Conservation (phyloP, 2,329 filamentous ascomycete species). For the Alternaria conjuncta region DNA sequence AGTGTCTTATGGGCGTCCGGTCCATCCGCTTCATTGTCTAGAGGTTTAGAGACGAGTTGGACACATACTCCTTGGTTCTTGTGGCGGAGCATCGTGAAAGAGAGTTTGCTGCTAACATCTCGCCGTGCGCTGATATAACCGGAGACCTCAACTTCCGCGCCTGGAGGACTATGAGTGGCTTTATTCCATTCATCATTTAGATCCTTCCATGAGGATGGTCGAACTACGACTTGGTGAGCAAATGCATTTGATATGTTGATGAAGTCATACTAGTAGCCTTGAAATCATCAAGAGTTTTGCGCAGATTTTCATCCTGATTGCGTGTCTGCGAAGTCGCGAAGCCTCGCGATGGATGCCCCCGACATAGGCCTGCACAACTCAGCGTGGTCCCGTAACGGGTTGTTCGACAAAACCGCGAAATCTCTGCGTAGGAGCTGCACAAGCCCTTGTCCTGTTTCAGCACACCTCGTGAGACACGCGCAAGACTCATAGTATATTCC, state of each 20-base stretch:
- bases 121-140: slow-evolving; percentile 76
- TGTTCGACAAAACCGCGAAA: slow-evolving; percentile 41
- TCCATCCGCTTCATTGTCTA: slow-evolving; percentile 26
- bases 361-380: slow-evolving; percentile 12
- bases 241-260: not conserved
- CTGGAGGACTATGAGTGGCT: not conserved
- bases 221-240: slow-evolving; percentile 20
- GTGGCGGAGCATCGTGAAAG: slow-evolving; percentile 69
- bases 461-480: slow-evolving; percentile 23
- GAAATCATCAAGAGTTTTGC: slow-evolving; percentile 37
- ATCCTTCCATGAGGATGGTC: slow-evolving; percentile 30
- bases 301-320: slow-evolving; percentile 24
- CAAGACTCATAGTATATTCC: slow-evolving; percentile 26
- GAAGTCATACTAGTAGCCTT: slow-evolving; percentile 39
- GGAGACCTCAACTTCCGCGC: slow-evolving; percentile 20
- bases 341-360: slow-evolving; percentile 14
- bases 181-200: slow-evolving; percentile 44
- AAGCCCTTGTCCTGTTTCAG: slow-evolving; percentile 21
- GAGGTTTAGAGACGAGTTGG: slow-evolving; percentile 58
- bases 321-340: slow-evolving; percentile 18
- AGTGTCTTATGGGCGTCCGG: slow-evolving; percentile 47
- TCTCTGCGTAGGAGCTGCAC: slow-evolving; percentile 42
- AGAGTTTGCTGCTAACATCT: slow-evolving; percentile 71
- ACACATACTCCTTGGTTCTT: slow-evolving; percentile 54
- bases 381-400: slow-evolving; percentile 38